These are phyloP conservation scores for Neonectria magnoliae DNA, from an alignment of 2,329 filamentous ascomycete genomes.

Conservation along the genomic window DNA sequence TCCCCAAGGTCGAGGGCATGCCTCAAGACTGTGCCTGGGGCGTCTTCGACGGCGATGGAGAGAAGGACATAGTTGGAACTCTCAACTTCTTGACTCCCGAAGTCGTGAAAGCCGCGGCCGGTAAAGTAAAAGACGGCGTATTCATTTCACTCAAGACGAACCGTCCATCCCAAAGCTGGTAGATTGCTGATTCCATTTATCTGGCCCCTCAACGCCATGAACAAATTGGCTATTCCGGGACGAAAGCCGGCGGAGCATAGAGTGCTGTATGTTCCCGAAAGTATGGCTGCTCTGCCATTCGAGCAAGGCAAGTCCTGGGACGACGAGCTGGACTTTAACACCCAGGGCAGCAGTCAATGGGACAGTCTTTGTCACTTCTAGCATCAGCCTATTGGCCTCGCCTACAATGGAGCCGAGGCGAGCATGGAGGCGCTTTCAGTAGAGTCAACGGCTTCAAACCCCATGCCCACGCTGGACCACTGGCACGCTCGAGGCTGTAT, in stretches of 20 bases:
- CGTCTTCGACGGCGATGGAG: conserved; percentile 54
- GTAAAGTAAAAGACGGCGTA: conserved; percentile 48
- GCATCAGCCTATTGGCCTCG: conserved; percentile 53
- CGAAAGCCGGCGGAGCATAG: conserved; percentile 51
- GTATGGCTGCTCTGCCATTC: conserved; percentile 21
- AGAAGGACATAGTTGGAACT: conserved; percentile 60
- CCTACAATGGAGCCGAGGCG: conserved; percentile 61
- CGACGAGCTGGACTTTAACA: conserved; percentile 64
- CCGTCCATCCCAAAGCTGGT: neutral
- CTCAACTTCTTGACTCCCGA: conserved; percentile 62
- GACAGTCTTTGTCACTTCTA: conserved; percentile 61
- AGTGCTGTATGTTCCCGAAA: conserved; percentile 45
- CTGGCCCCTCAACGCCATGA: conserved; percentile 20
- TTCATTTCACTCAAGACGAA: conserved; percentile 57
- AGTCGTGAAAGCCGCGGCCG: conserved; percentile 42
- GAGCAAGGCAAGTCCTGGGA: conserved; percentile 49
- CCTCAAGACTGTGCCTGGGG: conserved; percentile 61
- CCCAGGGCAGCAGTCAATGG: conserved; percentile 65
- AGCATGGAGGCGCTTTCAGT: conserved; percentile 45
- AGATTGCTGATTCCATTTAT: neutral
- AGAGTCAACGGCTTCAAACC: conserved; percentile 42
- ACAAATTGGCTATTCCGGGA: conserved; percentile 47
- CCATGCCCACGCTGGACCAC: conserved; percentile 30
- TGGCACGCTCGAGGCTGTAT: conserved; percentile 63
- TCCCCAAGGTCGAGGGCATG: conserved; percentile 54